Evolutionary conservation across 371 early-diverging fungal genomes (phyloP).

Genomic region (Mucor mucedo): DNA sequence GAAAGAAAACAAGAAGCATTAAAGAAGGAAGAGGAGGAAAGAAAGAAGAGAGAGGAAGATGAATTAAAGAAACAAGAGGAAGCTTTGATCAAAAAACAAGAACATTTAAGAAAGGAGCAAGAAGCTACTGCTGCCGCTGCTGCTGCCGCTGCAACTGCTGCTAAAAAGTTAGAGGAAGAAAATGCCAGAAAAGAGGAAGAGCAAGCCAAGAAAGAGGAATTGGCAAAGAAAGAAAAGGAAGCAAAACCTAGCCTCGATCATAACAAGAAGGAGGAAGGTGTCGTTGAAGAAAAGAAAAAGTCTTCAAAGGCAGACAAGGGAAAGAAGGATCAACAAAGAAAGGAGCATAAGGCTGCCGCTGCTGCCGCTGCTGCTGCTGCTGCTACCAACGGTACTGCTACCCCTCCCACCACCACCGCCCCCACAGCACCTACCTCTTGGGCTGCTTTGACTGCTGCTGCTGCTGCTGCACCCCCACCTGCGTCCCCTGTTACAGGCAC

Average conservation of each 20-base stretch:
- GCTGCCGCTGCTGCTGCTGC: slow-evolving; percentile 21
- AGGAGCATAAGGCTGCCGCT: slow-evolving; percentile 29
- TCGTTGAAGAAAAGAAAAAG: slow-evolving; percentile 21
- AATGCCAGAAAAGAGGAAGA: too few species aligned
- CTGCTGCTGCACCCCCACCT: slow-evolving; percentile 15
- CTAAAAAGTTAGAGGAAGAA: too few species aligned
- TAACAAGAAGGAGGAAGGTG: slow-evolving; percentile 6
- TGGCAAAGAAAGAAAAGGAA: too few species aligned
- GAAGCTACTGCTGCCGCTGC: too few species aligned
- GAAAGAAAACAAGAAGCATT: background rate
- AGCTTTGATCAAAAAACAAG: background rate
- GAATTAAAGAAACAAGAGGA: background rate
- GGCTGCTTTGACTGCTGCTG: slow-evolving; percentile 13
- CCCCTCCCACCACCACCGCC: slow-evolving; percentile 33
- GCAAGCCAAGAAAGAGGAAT: too few species aligned
- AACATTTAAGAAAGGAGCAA: background rate
- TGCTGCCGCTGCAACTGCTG: background rate
- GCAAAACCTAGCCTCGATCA: background rate
- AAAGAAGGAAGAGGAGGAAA: too few species aligned
- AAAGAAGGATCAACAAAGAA: slow-evolving; percentile 12
- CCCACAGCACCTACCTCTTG: background rate
- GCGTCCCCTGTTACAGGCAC: background rate
- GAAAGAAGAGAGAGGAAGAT: background rate
- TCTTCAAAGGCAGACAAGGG: slow-evolving; percentile 7
- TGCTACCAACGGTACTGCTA: background rate